phyloP scores from a whole-genome alignment of 1,284 basidiomycete genomes.

The Takashimella koratensis region DNA sequence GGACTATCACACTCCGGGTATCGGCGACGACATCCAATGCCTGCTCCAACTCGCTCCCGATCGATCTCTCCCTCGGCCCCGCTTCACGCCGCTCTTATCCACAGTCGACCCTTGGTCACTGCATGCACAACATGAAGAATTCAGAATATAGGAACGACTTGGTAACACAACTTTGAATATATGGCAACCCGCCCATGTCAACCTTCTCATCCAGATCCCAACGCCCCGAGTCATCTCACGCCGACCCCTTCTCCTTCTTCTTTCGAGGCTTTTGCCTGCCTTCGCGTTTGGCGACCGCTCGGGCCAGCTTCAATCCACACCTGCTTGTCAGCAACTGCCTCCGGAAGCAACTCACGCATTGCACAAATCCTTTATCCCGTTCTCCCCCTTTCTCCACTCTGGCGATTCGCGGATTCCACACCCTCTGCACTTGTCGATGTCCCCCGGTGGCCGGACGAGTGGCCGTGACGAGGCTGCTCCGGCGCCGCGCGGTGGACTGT shows the following conservation, averaged over 20 bases:
- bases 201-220: neutral
- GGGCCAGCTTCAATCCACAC: constrained; percentile 44
- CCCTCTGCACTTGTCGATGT: constrained; percentile 70
- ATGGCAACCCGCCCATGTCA: too few relatives aligned
- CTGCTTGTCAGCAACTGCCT: constrained; percentile 12
- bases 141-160: too few relatives aligned
- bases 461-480: constrained; percentile 18
- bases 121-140: neutral
- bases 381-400: constrained; percentile 83
- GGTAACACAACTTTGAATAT: neutral
- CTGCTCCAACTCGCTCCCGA: too few relatives aligned
- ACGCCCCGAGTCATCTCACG: neutral
- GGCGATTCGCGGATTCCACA: constrained; percentile 81
- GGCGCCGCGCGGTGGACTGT: constrained; percentile 6
- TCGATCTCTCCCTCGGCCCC: too few relatives aligned
- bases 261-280: constrained; percentile 46
- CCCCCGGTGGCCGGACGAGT: constrained; percentile 58
- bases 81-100: too few relatives aligned
- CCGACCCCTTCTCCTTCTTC: constrained; percentile 34
- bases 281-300: constrained; percentile 46
- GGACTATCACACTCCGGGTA: too few relatives aligned
- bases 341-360: constrained; percentile 68
- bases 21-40: too few relatives aligned
- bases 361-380: constrained; percentile 85
- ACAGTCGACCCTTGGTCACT: too few relatives aligned